Evolutionary conservation across 192 early-diverging fungal genomes (phyloP), one percentile per base, ranked within the genome.

Genomic region (Podochytrium sp.): DNA sequence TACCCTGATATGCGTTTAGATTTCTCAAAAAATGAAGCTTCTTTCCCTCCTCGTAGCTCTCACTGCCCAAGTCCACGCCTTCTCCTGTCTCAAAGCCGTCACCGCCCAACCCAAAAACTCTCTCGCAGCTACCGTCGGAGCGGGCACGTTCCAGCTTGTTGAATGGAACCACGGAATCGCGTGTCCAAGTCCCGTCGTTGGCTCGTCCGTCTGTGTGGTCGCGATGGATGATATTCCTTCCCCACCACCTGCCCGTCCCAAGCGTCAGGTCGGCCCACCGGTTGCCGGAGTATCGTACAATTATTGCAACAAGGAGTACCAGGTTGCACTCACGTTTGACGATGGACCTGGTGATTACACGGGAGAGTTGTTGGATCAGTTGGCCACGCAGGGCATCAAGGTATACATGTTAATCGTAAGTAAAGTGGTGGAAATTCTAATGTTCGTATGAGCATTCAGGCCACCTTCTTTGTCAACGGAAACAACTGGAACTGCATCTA

Each of bases 381-480:
- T 91, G 38, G 59, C 75, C 16, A 32, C 75, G 12, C 53, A 84
- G 34, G 82, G 82, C 14, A 64, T 85, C 40, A 88, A 85, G 37
- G 32, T 47, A 20, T 16, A 20, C n/a, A 16, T 10, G n/a, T 16
- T 47, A n/a, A n/a, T n/a, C n/a, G n/a, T n/a, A n/a, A n/a, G n/a
- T n/a, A n/a, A n/a, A n/a, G n/a, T n/a, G n/a, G n/a, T n/a, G n/a
- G n/a, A n/a, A n/a, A n/a, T n/a, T n/a, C n/a, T n/a, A n/a, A n/a
- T n/a, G n/a, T n/a, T n/a, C n/a, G n/a, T n/a, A n/a, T n/a, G n/a
- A n/a, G n/a, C n/a, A 16, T 16, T 16, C n/a, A 47, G 43, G 43
- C 86, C 2, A 87, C 90, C 12, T 85, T 91, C 74, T 91, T 90
- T 77, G 75, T 85, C 50, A 87, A 90, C 70, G 89, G 89, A 56